phyloP scores from a whole-genome alignment of 2,329 filamentous ascomycete genomes.

The Myriosclerotinia curreyana region DNA sequence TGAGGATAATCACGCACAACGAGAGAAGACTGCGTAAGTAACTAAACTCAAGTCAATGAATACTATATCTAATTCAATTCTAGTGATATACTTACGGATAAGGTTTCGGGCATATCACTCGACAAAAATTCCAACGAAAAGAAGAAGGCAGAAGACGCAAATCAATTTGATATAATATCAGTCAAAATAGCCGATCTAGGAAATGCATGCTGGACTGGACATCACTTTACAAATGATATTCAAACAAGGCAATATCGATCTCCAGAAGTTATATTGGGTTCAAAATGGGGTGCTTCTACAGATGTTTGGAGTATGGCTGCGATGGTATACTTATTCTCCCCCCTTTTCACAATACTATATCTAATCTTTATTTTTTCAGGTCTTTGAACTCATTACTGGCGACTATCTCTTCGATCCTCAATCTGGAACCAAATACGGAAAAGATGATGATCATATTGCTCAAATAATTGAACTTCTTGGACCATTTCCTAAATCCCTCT shows the following conservation, averaged over 20 bases:
- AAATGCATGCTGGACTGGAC: constrained; percentile 97
- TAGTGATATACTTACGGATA: constrained; percentile 84
- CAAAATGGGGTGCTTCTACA: constrained; percentile 99
- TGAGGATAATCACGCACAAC: constrained; percentile 70
- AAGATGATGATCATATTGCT: constrained; percentile 98
- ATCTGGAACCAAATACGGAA: constrained; percentile 97
- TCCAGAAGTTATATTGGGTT: constrained; percentile 91
- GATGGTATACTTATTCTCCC: constrained; percentile 66
- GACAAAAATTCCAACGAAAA: constrained; percentile 71
- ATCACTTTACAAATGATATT: constrained; percentile 99
- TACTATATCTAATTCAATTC: constrained; percentile 23
- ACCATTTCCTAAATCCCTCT: constrained; percentile 87
- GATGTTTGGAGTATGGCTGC: constrained; percentile 99
- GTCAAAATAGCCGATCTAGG: constrained; percentile 98
- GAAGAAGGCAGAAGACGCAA: constrained; percentile 54
- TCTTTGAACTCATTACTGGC: constrained; percentile 95
- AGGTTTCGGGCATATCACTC: constrained; percentile 91
- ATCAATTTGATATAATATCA: constrained; percentile 62
- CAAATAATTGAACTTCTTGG: constrained; percentile 98
- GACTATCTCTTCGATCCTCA: constrained; percentile 99
- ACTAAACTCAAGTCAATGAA: constrained; percentile 1
- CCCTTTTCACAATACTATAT: neutral
- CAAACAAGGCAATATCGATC: constrained; percentile 97
- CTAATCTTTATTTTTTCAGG: constrained; percentile 49
- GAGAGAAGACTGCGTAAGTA: constrained; percentile 91